Conservation (phyloP, 176 grass and related monocot species). For the Oryza officinalis region DNA sequence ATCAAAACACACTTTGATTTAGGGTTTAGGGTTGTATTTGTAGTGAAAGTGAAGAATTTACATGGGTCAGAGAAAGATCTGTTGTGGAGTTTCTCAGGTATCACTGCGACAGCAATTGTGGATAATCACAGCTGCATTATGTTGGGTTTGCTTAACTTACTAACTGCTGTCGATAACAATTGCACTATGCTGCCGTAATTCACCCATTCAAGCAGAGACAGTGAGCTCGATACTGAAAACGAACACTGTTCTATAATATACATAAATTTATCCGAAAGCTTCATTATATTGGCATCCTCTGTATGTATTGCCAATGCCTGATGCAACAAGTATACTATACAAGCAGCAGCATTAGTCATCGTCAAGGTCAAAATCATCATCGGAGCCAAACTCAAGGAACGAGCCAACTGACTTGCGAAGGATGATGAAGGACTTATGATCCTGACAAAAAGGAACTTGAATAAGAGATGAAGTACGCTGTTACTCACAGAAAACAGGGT, state of each 20-base stretch:
- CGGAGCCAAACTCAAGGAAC: conserved; percentile 63
- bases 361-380: conserved; percentile 81
- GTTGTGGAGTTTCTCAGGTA: neutral
- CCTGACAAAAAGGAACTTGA: conserved; percentile 33
- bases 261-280: neutral
- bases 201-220: neutral
- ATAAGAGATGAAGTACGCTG: neutral
- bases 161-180: too few species aligned
- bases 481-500: neutral
- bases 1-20: too few species aligned
- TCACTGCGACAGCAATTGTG: neutral
- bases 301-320: neutral
- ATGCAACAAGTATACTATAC: neutral
- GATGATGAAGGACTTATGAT: conserved; percentile 66
- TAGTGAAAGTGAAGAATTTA: neutral
- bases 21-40: neutral
- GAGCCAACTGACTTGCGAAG: conserved; percentile 79
- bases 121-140: neutral
- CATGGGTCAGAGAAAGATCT: neutral
- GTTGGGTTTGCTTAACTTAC: neutral
- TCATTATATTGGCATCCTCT: neutral
- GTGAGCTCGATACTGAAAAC: neutral
- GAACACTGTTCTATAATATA: neutral
- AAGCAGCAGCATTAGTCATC: conserved; percentile 25
- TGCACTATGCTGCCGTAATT: neutral